Conservation (phyloP, 2,329 filamentous ascomycete species). For the Claviceps sp. region DNA sequence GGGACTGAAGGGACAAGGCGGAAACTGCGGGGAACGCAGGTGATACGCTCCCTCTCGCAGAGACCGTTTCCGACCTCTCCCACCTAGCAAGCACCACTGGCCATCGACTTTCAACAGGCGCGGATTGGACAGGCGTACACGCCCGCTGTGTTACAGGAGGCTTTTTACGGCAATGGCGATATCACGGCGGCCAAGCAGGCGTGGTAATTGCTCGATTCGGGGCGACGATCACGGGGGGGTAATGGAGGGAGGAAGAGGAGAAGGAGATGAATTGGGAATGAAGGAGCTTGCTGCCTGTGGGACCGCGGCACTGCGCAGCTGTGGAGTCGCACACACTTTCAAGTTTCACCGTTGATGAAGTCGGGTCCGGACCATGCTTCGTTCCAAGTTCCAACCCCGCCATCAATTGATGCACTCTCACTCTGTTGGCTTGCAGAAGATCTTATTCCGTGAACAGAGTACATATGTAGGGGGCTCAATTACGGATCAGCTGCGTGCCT, state of each 20-base stretch:
- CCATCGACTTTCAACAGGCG: slow-evolving; percentile 35
- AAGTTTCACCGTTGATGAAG: too few relatives aligned
- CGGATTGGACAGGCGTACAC: slow-evolving; percentile 7
- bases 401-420: too few relatives aligned
- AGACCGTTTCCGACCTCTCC: slow-evolving; percentile 36
- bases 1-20: slow-evolving; percentile 16
- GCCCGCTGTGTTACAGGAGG: neutral
- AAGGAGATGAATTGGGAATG: neutral
- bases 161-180: neutral
- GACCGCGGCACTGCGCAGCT: too few relatives aligned
- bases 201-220: neutral
- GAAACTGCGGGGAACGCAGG: slow-evolving; percentile 41
- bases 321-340: too few relatives aligned
- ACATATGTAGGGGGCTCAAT: too few relatives aligned
- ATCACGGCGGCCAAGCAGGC: neutral
- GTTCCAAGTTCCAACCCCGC: too few relatives aligned
- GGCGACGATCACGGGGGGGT: neutral
- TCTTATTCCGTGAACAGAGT: too few relatives aligned
- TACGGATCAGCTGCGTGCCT: too few relatives aligned
- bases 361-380: too few relatives aligned
- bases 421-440: too few relatives aligned
- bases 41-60: slow-evolving; percentile 37
- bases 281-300: neutral
- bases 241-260: neutral
- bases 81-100: slow-evolving; percentile 41